These are phyloP conservation scores for Neckera pumila DNA, from an alignment of 225 moss, liverwort and hornwort genomes.

Conservation along the genomic window DNA sequence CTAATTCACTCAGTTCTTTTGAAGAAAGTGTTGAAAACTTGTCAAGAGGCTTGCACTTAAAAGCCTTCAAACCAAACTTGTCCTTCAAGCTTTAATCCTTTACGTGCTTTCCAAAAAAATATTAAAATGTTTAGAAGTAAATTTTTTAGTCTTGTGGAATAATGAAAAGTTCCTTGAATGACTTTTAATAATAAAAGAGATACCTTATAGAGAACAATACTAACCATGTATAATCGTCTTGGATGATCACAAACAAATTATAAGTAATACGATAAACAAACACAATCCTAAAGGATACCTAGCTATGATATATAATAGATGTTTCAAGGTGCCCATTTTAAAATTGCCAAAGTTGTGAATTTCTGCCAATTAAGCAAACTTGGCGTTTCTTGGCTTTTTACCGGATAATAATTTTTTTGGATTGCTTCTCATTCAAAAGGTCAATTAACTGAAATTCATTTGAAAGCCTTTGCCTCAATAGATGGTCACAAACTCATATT, in stretches of 20 bases:
- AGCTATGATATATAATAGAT: background rate
- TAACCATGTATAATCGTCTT: background rate
- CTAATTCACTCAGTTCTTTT: no score
- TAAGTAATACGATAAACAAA: no score
- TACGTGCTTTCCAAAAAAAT: no score
- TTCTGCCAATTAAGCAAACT: background rate
- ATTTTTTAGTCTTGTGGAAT: background rate
- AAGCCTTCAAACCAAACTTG: background rate
- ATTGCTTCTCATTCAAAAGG: background rate
- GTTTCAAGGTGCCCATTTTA: background rate
- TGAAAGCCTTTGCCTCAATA: no score
- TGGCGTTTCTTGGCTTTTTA: background rate
- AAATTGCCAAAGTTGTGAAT: background rate
- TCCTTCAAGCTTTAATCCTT: background rate
- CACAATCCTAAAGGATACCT: background rate
- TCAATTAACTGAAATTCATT: background rate
- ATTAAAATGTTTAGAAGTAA: background rate
- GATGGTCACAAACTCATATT: background rate
- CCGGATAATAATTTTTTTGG: rapidly evolving
- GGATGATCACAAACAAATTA: background rate
- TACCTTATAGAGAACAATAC: rapidly evolving
- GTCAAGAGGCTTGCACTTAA: background rate
- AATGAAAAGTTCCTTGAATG: no score
- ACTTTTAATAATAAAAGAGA: no score
- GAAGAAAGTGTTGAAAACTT: background rate